These are phyloP conservation scores for Acanthamoeba royreba DNA, from an alignment of 208 protist species.

Conservation along the genomic window DNA sequence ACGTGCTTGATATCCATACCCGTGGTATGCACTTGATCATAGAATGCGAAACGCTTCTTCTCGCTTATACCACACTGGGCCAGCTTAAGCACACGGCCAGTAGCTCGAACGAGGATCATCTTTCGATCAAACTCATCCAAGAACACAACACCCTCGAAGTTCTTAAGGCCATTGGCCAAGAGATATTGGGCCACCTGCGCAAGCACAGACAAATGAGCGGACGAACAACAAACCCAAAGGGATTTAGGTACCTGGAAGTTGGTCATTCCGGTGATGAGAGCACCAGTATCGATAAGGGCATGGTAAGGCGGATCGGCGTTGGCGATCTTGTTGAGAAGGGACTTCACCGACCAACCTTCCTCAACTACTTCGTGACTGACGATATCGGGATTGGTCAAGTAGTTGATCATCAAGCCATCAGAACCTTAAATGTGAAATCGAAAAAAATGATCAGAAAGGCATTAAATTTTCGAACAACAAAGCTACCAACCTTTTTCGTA, in stretches of 20 bases:
- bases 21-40: conserved; percentile 92
- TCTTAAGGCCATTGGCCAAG: conserved; percentile 73
- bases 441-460: not conserved
- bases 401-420: conserved; percentile 89
- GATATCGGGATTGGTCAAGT: conserved; percentile 86
- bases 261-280: conserved; percentile 93
- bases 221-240: not conserved
- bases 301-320: conserved; percentile 81
- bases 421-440: conserved; percentile 56
- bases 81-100: conserved; percentile 83
- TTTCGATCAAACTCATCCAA: conserved; percentile 89
- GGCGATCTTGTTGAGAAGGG: conserved; percentile 87
- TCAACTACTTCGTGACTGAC: conserved; percentile 69
- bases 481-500: conserved; percentile 82
- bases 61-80: conserved; percentile 89
- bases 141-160: conserved; percentile 93
- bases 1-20: conserved; percentile 93
- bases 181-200: conserved; percentile 85
- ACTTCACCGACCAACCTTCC: conserved; percentile 85
- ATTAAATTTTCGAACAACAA: not conserved
- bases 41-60: conserved; percentile 89
- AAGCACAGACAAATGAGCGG: not conserved
- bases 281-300: conserved; percentile 94
- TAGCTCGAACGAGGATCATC: conserved; percentile 89
- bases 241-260: conserved; percentile 78